Evolutionary conservation across 352 stramenopile genomes (phyloP).

Genomic region (Globisporangium canariense): DNA sequence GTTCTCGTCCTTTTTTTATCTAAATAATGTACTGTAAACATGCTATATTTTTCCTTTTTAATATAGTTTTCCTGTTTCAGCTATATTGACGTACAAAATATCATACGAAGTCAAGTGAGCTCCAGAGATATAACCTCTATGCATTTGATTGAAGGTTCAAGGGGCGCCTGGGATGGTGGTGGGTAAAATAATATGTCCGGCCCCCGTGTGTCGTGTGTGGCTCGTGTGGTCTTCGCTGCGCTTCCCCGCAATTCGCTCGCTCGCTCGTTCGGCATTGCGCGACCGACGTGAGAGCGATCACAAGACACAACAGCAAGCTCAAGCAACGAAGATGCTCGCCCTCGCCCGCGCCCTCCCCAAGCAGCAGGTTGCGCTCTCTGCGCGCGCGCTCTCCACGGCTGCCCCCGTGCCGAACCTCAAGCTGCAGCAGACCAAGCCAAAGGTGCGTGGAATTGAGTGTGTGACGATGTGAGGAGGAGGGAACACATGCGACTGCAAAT

Average conservation of each 20-base stretch:
- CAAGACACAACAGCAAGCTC: background rate
- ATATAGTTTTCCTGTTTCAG: too few relatives aligned
- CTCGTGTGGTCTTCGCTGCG: constrained; percentile 3
- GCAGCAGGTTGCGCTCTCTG: constrained; percentile 32
- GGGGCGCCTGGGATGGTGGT: constrained; percentile 1
- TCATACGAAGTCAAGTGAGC: background rate
- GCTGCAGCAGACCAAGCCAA: constrained; percentile 64
- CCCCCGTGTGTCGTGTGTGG: background rate
- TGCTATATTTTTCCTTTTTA: background rate
- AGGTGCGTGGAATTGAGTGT: constrained; percentile 39
- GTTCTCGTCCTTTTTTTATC: background rate
- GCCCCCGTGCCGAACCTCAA: constrained; percentile 54
- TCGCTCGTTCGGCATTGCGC: constrained; percentile 4
- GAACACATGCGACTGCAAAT: background rate
- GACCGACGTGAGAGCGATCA: constrained; percentile 15
- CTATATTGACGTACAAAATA: background rate
- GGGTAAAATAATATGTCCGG: constrained; percentile 15
- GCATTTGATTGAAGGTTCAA: constrained; percentile 1
- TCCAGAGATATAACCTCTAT: background rate
- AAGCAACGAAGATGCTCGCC: constrained; percentile 7
- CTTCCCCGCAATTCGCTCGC: background rate
- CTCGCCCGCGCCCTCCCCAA: constrained; percentile 22
- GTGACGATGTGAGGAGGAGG: background rate
- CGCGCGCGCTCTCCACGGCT: constrained; percentile 56
- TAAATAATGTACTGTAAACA: background rate